Conservation (phyloP, 2,329 filamentous ascomycete genomes). For the Piedraia hortae region DNA sequence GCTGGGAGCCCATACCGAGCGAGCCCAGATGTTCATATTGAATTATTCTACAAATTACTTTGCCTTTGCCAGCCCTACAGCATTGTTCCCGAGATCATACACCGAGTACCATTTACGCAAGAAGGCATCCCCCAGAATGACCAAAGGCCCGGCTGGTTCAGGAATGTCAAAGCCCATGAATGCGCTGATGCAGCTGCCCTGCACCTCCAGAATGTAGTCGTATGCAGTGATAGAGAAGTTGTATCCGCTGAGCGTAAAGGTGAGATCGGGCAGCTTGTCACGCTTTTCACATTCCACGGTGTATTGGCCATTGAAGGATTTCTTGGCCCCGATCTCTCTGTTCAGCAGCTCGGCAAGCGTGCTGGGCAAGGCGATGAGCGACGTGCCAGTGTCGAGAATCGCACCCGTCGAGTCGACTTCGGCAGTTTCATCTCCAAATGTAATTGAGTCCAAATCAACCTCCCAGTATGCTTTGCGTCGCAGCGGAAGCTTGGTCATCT, state of each 20-base stretch:
- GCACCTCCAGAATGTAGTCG: constrained; percentile 90
- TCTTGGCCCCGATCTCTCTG: constrained; percentile 92
- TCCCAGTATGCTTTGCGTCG: constrained; percentile 99
- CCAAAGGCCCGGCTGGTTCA: constrained; percentile 65
- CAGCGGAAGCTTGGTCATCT: constrained; percentile 78
- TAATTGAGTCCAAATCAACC: constrained; percentile 80
- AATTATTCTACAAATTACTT: constrained; percentile 24
- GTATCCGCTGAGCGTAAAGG: constrained; percentile 68
- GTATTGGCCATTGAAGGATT: constrained; percentile 93
- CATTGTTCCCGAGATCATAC: constrained; percentile 74
- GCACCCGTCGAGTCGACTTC: constrained; percentile 85
- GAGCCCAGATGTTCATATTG: background rate
- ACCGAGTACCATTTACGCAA: constrained; percentile 76
- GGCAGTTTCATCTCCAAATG: constrained; percentile 60
- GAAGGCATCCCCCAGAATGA: constrained; percentile 74
- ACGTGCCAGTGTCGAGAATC: constrained; percentile 95
- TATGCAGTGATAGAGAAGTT: constrained; percentile 73
- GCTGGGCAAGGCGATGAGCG: constrained; percentile 78
- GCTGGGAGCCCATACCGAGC: no score
- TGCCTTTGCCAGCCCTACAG: constrained; percentile 68
- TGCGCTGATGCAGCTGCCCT: constrained; percentile 84
- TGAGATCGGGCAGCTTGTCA: constrained; percentile 61
- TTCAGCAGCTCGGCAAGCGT: constrained; percentile 87
- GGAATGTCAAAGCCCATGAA: constrained; percentile 86
- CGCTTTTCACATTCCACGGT: constrained; percentile 70